phyloP scores from a whole-genome alignment of 805 yeast genomes.

The Lipomyces sp. region DNA sequence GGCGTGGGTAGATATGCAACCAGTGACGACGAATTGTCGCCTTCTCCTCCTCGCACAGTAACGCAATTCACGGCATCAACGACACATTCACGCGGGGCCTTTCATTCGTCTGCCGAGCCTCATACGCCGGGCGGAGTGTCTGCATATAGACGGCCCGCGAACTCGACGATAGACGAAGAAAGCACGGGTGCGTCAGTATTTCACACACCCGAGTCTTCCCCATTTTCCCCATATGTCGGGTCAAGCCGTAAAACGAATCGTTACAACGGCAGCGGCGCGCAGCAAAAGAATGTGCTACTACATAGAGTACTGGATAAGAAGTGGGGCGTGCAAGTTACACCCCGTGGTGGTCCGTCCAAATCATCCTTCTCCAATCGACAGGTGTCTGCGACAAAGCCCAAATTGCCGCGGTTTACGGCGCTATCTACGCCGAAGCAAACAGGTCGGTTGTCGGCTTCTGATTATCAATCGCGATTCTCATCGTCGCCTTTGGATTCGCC shows the following conservation, averaged over 20 bases:
- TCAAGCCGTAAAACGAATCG: conserved; percentile 1
- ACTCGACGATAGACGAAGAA: conserved; percentile 23
- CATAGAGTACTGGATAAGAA: conserved; percentile 38
- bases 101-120: neutral
- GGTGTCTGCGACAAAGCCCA: neutral
- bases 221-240: conserved; percentile 27
- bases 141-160: conserved; percentile 18
- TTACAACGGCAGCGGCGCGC: conserved; percentile 4
- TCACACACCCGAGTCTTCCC: conserved; percentile 26
- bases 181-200: conserved; percentile 9
- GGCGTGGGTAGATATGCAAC: no score
- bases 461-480: conserved; percentile 13
- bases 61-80: neutral
- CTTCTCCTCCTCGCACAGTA: conserved; percentile 6
- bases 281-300: conserved; percentile 28
- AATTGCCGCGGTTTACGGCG: neutral
- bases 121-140: conserved; percentile 3
- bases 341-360: conserved; percentile 17
- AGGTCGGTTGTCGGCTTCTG: neutral
- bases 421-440: neutral
- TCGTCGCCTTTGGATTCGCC: conserved; percentile 28
- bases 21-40: conserved; percentile 9
- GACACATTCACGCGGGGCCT: no score
- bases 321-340: conserved; percentile 40
- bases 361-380: neutral